Percentiles rank a stretch among this genome's conserved stretches.
Evolutionary conservation across 164 flowering plant species (phyloP).

Genomic region (Macadamia integrifolia): DNA sequence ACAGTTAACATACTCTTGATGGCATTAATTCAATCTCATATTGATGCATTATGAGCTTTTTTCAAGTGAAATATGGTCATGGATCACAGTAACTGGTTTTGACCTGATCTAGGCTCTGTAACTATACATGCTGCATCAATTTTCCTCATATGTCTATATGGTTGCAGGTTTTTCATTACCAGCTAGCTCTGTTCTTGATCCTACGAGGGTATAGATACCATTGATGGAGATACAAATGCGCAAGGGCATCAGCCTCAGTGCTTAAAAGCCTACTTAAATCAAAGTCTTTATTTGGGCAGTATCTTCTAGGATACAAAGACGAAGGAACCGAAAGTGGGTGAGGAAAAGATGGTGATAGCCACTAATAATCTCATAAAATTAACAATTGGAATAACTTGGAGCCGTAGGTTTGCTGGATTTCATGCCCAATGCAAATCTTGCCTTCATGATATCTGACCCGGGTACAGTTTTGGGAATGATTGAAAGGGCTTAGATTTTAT

Average conservation of each 20-base stretch:
- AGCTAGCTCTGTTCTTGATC: conserved; percentile 80
- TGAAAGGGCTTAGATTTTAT: no score
- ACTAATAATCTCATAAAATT: conserved; percentile 94
- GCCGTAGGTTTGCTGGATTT: conserved; percentile 90
- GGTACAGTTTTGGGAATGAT: no score
- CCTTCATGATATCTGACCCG: no score
- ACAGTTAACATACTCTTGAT: no score
- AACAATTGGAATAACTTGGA: conserved; percentile 76
- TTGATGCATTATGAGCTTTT: no score
- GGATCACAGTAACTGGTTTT: neutral
- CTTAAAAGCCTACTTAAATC: conserved; percentile 73
- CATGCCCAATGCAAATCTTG: no score
- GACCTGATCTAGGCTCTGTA: neutral
- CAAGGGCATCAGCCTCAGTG: conserved; percentile 66
- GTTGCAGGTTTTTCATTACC: conserved; percentile 85
- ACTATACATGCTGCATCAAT: neutral
- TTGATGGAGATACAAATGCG: conserved; percentile 57
- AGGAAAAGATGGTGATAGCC: conserved; percentile 92
- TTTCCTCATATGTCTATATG: conserved; percentile 6
- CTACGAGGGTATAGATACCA: conserved; percentile 83
- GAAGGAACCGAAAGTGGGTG: conserved; percentile 70
- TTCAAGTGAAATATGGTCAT: no score
- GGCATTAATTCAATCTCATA: no score
- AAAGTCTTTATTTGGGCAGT: conserved; percentile 80
- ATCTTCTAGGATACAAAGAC: conserved; percentile 69